phyloP scores from a whole-genome alignment of 768 basidiomycete genomes.

The Lanmaoa pseudosensibilis region DNA sequence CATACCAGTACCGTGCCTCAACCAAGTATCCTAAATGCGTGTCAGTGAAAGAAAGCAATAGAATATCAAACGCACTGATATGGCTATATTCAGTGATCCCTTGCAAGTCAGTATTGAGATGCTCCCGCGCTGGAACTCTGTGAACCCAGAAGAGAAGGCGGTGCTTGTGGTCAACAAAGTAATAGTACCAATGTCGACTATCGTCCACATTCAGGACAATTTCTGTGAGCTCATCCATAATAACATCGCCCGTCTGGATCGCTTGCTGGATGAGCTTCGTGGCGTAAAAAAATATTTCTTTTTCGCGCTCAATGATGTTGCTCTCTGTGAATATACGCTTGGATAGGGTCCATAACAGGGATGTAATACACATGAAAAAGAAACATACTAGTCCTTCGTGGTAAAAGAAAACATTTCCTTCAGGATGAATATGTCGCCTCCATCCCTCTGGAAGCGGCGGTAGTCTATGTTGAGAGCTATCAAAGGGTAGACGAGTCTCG shows the following conservation, averaged over 20 bases:
- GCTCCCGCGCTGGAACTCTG: neutral
- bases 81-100: conserved; percentile 5
- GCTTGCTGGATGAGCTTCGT: conserved; percentile 9
- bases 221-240: conserved; percentile 12
- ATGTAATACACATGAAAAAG: too few species aligned
- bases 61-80: conserved; percentile 9
- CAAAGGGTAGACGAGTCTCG: too few species aligned
- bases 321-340: conserved; percentile 20
- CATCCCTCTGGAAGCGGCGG: neutral
- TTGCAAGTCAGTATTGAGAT: conserved; percentile 1
- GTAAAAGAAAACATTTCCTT: conserved; percentile 16
- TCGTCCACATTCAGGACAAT: conserved; percentile 13
- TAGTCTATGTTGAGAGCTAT: neutral
- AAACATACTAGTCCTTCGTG: conserved; percentile 12
- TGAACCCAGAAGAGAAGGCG: conserved; percentile 22
- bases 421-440: conserved; percentile 15
- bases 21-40: conserved; percentile 8
- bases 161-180: conserved; percentile 18
- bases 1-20: conserved; percentile 17
- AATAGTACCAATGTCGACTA: conserved; percentile 4
- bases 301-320: neutral
- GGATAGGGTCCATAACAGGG: neutral
- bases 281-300: conserved; percentile 2
- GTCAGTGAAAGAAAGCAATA: neutral
- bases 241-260: neutral